Evolutionary conservation across 106 monocot genomes (phyloP).

Genomic region (Allium fistulosum): DNA sequence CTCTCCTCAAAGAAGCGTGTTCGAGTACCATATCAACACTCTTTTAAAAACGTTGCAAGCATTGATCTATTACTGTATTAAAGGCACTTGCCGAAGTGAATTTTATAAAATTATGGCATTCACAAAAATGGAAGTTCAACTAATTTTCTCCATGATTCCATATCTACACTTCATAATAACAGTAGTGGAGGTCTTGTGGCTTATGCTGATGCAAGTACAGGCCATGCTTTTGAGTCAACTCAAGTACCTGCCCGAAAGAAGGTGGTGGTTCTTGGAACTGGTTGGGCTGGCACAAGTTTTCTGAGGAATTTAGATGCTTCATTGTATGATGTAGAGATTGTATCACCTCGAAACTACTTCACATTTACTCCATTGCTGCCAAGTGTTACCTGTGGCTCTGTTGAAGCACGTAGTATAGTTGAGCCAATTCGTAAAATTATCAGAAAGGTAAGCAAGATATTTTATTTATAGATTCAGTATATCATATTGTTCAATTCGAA

Average conservation of each 20-base stretch:
- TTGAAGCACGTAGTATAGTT: slow-evolving; percentile 61
- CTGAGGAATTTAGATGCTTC: slow-evolving; percentile 49
- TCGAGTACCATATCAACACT: neutral
- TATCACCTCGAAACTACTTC: slow-evolving; percentile 75
- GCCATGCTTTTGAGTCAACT: slow-evolving; percentile 8
- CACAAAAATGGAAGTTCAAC: neutral
- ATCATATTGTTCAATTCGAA: neutral
- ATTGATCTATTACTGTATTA: neutral
- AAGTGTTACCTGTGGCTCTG: slow-evolving; percentile 72
- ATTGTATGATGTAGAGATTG: slow-evolving; percentile 50
- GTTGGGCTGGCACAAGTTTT: slow-evolving; percentile 68
- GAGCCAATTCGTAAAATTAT: slow-evolving; percentile 63
- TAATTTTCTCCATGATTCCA: neutral
- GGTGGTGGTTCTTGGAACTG: slow-evolving; percentile 72
- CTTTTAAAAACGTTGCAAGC: neutral
- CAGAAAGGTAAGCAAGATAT: slow-evolving; percentile 26
- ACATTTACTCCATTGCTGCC: slow-evolving; percentile 72
- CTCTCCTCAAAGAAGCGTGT: neutral
- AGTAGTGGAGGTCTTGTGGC: slow-evolving; percentile 53
- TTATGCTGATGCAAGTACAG: slow-evolving; percentile 44
- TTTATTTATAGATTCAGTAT: neutral
- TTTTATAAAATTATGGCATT: neutral
- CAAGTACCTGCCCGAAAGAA: slow-evolving; percentile 37
- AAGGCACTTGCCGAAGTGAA: neutral
- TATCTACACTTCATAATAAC: neutral